phyloP scores from a whole-genome alignment of 352 stramenopile species.

The Ochromonadaceae sp. region DNA sequence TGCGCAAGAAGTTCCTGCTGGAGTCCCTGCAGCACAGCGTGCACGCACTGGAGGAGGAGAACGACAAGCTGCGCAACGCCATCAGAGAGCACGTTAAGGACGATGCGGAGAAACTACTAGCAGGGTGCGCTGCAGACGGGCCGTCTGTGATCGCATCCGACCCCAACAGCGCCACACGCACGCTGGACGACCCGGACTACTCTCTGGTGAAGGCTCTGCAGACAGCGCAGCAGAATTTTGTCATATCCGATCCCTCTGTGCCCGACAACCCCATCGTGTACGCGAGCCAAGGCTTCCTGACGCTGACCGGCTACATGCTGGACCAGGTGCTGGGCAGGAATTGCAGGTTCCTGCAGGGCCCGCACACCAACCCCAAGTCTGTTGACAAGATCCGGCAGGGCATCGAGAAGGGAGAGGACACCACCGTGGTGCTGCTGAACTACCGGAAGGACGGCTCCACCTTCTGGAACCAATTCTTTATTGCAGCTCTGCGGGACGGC shows the following conservation, averaged over 20 bases:
- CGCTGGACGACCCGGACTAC: conserved; percentile 57
- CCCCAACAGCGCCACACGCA: conserved; percentile 9
- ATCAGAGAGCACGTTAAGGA: conserved; percentile 44
- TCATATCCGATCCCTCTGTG: conserved; percentile 50
- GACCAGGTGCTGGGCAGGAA: conserved; percentile 46
- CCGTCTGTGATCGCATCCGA: conserved; percentile 20
- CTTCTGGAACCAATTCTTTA: conserved; percentile 54
- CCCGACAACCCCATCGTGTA: conserved; percentile 55
- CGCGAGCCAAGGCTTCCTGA: conserved; percentile 38
- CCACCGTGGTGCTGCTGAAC: conserved; percentile 40
- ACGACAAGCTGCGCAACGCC: conserved; percentile 51
- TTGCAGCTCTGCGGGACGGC: conserved; percentile 41
- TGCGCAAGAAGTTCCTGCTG: conserved; percentile 68
- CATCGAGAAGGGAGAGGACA: conserved; percentile 38
- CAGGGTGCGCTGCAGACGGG: background rate
- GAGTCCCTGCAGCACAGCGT: conserved; percentile 60
- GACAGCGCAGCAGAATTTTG: conserved; percentile 56
- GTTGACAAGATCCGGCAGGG: conserved; percentile 37
- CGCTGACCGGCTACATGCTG: conserved; percentile 47
- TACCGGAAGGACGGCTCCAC: conserved; percentile 41
- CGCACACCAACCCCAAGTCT: conserved; percentile 37
- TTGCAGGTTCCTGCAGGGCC: conserved; percentile 52
- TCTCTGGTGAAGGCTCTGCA: conserved; percentile 51
- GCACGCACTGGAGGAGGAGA: conserved; percentile 51
- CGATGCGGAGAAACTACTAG: conserved; percentile 40